Evolutionary conservation across 331 rosid species (phyloP).

Genomic region (Quercus phellos): DNA sequence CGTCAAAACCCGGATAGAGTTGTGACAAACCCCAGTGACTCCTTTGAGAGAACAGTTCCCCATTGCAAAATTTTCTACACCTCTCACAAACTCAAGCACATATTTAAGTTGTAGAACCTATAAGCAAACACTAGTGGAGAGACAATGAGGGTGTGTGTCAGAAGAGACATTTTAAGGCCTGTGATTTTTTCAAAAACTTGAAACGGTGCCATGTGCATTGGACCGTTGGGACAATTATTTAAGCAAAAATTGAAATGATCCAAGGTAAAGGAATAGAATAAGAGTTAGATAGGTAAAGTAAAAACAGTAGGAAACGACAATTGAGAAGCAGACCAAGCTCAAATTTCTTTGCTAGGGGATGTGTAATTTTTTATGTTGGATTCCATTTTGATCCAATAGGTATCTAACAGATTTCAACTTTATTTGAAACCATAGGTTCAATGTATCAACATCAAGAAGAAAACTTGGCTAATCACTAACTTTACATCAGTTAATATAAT

Average conservation of each 20-base stretch:
- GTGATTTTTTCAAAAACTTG: background rate
- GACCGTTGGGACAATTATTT: conserved; percentile 55
- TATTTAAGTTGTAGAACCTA: too few relatives aligned
- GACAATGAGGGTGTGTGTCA: too few relatives aligned
- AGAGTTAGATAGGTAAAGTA: conserved; percentile 22
- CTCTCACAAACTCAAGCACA: too few relatives aligned
- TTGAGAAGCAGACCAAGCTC: conserved; percentile 26
- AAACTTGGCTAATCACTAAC: background rate
- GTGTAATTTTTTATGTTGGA: conserved; percentile 8
- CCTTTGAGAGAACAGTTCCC: too few relatives aligned
- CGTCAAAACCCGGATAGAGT: too few relatives aligned
- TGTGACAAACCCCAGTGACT: too few relatives aligned
- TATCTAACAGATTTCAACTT: background rate
- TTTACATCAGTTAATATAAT: background rate
- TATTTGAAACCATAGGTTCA: background rate
- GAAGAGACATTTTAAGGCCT: background rate
- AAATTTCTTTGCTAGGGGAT: conserved; percentile 27
- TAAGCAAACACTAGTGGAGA: too few relatives aligned
- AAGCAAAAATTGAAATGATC: conserved; percentile 15
- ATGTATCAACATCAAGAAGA: conserved; percentile 7
- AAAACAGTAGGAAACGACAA: conserved; percentile 27
- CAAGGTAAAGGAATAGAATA: conserved; percentile 44
- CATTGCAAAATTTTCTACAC: too few relatives aligned
- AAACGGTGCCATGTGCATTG: conserved; percentile 62
- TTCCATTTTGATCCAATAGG: background rate